phyloP scores from a whole-genome alignment of 192 early-diverging fungal species.

The Backusella macrospora region DNA sequence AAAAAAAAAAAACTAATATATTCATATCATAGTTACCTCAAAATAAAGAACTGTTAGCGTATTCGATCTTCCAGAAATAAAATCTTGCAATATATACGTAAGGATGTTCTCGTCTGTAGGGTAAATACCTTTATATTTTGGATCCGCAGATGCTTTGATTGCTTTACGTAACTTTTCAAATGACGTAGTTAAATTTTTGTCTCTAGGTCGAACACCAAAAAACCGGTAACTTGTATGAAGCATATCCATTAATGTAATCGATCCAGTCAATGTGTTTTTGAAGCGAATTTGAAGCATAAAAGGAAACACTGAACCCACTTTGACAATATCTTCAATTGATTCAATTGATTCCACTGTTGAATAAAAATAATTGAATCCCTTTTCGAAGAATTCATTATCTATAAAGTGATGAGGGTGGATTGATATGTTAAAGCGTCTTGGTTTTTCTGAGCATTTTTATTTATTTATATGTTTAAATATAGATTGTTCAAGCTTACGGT shows the following conservation, averaged over 20 bases:
- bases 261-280: not conserved
- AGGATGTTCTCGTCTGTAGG: not conserved
- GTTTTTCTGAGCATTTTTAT: not conserved
- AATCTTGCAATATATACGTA: not conserved
- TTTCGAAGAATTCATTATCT: not conserved
- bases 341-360: not conserved
- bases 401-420: not conserved
- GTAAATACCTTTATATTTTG: not conserved
- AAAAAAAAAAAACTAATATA: not conserved
- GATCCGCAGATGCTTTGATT: not conserved
- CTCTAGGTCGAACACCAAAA: no score
- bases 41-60: not conserved
- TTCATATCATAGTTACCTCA: not conserved
- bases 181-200: not conserved
- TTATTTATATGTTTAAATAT: no score
- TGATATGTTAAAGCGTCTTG: no score
- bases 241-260: not conserved
- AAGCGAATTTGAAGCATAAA: not conserved
- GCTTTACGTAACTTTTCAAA: not conserved
- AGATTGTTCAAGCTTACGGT: not conserved
- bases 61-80: not conserved
- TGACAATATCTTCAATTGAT: not conserved
- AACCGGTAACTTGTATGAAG: not conserved
- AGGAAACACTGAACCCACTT: not conserved
- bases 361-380: not conserved